Conservation (phyloP, 2,329 filamentous ascomycete genomes). For the Knoxdaviesia proteae region DNA sequence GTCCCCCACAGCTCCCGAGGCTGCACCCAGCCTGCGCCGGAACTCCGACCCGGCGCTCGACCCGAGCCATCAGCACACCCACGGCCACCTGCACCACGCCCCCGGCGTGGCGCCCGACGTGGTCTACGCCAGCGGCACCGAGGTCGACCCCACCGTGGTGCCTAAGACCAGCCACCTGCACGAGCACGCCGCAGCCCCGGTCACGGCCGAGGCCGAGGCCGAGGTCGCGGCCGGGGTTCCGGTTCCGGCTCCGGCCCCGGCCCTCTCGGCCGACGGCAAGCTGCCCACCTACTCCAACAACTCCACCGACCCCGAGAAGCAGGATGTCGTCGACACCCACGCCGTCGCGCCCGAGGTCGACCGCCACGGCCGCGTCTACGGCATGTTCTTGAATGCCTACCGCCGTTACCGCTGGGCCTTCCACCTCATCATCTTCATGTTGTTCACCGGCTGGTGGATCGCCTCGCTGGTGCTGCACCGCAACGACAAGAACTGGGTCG, state of each 20-base stretch:
- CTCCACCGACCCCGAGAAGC: constrained; percentile 20
- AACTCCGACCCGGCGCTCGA: constrained; percentile 15
- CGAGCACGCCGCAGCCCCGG: constrained; percentile 9
- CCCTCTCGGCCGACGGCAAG: neutral
- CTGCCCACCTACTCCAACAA: constrained; percentile 11
- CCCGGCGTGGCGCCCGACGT: constrained; percentile 18
- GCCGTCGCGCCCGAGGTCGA: constrained; percentile 8
- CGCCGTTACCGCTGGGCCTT: constrained; percentile 21
- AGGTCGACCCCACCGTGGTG: constrained; percentile 14
- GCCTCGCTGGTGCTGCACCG: constrained; percentile 52
- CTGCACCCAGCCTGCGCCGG: constrained; percentile 6
- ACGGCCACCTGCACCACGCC: constrained; percentile 21
- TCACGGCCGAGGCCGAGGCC: constrained; percentile 5
- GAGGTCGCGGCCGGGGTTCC: constrained; percentile 2
- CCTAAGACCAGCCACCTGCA: constrained; percentile 14
- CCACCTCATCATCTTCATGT: constrained; percentile 22
- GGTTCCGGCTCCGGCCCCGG: neutral
- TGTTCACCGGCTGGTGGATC: constrained; percentile 51
- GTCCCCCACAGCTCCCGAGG: neutral
- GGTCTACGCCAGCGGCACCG: constrained; percentile 23
- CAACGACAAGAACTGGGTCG: constrained; percentile 56
- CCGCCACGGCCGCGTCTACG: constrained; percentile 6
- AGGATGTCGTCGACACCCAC: constrained; percentile 11
- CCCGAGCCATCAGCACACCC: constrained; percentile 19
- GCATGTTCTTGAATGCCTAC: constrained; percentile 17